These are phyloP conservation scores for Pythium grandisporangium DNA, from an alignment of 352 stramenopile species.

Conservation along the genomic window DNA sequence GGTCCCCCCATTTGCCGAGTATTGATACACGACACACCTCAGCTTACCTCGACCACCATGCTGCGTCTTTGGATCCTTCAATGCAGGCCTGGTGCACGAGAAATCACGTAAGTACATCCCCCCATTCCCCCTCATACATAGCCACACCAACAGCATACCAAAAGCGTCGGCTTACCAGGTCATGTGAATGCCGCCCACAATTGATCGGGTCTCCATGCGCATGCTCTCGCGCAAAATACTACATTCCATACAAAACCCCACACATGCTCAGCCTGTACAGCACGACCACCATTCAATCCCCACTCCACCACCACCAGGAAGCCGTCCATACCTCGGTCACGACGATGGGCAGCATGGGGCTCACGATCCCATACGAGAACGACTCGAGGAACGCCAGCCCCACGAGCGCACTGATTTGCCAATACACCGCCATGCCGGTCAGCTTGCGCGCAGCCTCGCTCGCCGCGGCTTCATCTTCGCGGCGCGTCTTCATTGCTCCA, in stretches of 20 bases:
- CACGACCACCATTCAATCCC: no score
- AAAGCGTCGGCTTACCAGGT: constrained; percentile 12
- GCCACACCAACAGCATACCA: no score
- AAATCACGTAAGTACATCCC: no score
- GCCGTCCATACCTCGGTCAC: constrained; percentile 35
- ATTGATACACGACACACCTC: background rate
- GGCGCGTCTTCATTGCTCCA: no score
- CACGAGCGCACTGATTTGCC: constrained; percentile 26
- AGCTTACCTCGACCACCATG: constrained; percentile 55
- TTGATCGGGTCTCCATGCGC: constrained; percentile 37
- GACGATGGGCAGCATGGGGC: constrained; percentile 53
- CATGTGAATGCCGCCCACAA: constrained; percentile 34
- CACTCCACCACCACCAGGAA: no score
- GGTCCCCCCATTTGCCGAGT: background rate
- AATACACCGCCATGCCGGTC: constrained; percentile 8
- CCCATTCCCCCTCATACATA: no score
- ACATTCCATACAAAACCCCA: background rate
- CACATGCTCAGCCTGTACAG: background rate
- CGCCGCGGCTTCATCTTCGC: no score
- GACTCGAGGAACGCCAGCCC: constrained; percentile 37
- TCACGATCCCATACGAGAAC: constrained; percentile 54
- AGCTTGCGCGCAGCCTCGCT: background rate
- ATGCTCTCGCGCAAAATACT: constrained; percentile 70
- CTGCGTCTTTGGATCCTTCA: constrained; percentile 54
- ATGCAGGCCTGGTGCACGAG: constrained; percentile 53